These are phyloP conservation scores for Gynostemma pentaphyllum DNA, from an alignment of 306 rosid genomes.

Conservation along the genomic window DNA sequence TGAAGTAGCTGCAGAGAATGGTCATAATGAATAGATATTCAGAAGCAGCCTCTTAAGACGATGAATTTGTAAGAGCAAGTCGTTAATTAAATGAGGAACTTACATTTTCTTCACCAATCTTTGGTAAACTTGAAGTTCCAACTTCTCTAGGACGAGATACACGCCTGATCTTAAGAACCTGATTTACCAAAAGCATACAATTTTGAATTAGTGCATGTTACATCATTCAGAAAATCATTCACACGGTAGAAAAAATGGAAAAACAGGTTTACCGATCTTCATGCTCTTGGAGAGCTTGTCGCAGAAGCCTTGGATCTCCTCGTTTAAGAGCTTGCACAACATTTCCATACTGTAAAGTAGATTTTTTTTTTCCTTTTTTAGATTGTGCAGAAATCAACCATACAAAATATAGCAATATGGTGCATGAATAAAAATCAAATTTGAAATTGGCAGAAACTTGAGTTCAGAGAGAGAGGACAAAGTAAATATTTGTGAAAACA, in stretches of 20 bases:
- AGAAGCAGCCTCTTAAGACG: neutral
- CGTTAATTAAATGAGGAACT: conserved; percentile 7
- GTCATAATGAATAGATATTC: neutral
- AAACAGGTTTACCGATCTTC: conserved; percentile 50
- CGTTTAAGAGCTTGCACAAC: conserved; percentile 67
- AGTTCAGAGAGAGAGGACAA: neutral
- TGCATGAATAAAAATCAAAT: neutral
- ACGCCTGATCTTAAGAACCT: conserved; percentile 98
- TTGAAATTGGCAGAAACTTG: neutral
- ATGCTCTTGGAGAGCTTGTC: conserved; percentile 70
- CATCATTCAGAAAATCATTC: conserved; percentile 2
- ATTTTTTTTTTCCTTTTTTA: neutral
- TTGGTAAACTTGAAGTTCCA: conserved; percentile 96
- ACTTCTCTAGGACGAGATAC: conserved; percentile 88
- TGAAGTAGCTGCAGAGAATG: conserved; percentile 41
- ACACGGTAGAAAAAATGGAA: neutral
- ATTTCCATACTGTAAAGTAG: conserved; percentile 52
- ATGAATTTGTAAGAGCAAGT: neutral
- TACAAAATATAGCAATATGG: neutral
- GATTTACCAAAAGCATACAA: conserved; percentile 12
- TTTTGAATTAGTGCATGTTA: neutral
- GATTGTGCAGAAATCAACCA: neutral
- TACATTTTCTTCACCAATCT: conserved; percentile 91
- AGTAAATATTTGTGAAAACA: neutral
- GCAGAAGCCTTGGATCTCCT: conserved; percentile 91